phyloP scores from a whole-genome alignment of 345 rosid species.

The Citrus trifoliata region DNA sequence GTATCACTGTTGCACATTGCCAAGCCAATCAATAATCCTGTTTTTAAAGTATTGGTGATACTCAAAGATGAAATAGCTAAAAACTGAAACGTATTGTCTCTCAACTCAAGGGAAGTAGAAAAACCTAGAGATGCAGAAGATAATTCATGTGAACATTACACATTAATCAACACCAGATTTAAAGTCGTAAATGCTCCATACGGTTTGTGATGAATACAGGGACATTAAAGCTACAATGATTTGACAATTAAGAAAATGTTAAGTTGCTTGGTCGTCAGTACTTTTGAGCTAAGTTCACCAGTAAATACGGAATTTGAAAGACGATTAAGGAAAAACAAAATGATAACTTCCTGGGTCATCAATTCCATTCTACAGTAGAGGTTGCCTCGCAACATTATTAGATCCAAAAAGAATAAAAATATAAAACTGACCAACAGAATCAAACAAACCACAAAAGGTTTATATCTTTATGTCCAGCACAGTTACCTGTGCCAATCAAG shows the following conservation, averaged over 20 bases:
- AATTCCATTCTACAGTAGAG: too few relatives aligned
- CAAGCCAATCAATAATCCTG: slow-evolving; percentile 21
- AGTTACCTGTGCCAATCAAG: slow-evolving; percentile 85
- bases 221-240: not conserved
- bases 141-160: not conserved
- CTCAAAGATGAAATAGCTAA: slow-evolving; percentile 9
- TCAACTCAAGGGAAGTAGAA: not conserved
- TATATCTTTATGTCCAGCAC: not conserved
- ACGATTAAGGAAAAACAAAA: not conserved
- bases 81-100: not conserved
- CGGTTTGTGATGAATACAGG: not conserved
- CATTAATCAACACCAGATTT: not conserved
- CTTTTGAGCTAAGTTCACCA: not conserved
- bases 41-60: not conserved
- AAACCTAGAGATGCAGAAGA: not conserved
- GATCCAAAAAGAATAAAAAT: not conserved
- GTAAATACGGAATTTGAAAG: not conserved
- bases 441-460: not conserved
- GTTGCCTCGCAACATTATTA: not conserved
- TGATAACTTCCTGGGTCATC: not conserved
- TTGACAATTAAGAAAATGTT: not conserved
- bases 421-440: not conserved
- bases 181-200: not conserved
- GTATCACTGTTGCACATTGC: slow-evolving; percentile 49
- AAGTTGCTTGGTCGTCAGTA: not conserved